Evolutionary conservation across 2,329 filamentous ascomycete species (phyloP).

Genomic region (Elsinoe arachidis): DNA sequence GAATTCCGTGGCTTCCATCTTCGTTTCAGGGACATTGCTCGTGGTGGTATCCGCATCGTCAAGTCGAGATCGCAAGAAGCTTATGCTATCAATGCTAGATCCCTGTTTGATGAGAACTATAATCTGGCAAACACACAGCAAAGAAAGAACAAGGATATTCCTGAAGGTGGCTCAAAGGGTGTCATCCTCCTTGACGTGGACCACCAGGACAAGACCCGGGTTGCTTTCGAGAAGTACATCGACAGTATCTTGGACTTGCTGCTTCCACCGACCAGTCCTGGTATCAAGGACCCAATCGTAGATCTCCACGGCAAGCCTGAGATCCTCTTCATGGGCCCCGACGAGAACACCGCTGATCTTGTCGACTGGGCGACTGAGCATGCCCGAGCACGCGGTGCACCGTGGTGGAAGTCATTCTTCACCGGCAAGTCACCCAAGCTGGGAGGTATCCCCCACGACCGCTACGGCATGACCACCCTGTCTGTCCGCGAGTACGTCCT

Average conservation of each 20-base stretch:
- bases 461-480: slow-evolving; percentile 94
- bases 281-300: slow-evolving; percentile 98
- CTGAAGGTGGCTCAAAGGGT: slow-evolving; percentile 95
- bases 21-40: slow-evolving; percentile 91
- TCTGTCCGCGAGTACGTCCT: slow-evolving; percentile 94
- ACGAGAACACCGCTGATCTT: slow-evolving; percentile 95
- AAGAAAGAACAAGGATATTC: slow-evolving; percentile 99
- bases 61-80: slow-evolving; percentile 95
- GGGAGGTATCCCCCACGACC: slow-evolving; percentile 91
- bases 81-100: slow-evolving; percentile 91
- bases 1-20: slow-evolving; percentile 97
- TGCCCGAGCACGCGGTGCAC: slow-evolving; percentile 74
- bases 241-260: slow-evolving; percentile 96
- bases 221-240: slow-evolving; percentile 99
- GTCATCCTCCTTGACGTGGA: slow-evolving; percentile 89
- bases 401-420: slow-evolving; percentile 99
- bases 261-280: slow-evolving; percentile 78
- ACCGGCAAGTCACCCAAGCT: slow-evolving; percentile 95
- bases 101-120: slow-evolving; percentile 97
- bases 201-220: slow-evolving; percentile 84
- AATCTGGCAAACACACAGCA: slow-evolving; percentile 97
- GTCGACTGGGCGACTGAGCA: slow-evolving; percentile 99
- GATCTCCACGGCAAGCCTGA: slow-evolving; percentile 92
- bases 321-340: slow-evolving; percentile 96
- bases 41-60: slow-evolving; percentile 95